phyloP scores from a whole-genome alignment of 2,329 filamentous ascomycete genomes.

The Epichloe glyceriae region DNA sequence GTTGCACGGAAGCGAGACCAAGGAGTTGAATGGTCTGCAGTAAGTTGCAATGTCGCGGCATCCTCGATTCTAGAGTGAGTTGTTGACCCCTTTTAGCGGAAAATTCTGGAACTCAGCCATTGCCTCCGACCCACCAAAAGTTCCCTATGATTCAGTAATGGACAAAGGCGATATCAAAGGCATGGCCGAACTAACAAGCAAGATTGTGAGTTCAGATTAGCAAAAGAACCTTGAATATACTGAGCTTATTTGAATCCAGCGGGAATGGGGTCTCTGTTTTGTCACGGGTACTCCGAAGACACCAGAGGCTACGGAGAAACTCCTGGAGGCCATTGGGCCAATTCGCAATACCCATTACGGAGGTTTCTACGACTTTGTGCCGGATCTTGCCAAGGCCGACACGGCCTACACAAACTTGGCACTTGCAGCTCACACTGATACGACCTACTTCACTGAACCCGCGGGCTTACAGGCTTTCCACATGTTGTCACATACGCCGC shows the following conservation, averaged over 20 bases:
- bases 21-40: constrained; percentile 11
- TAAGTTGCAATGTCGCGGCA: not conserved
- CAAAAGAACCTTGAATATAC: not conserved
- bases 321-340: constrained; percentile 72
- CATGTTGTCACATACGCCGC: constrained; percentile 57
- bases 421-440: constrained; percentile 82
- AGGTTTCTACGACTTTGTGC: constrained; percentile 67
- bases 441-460: constrained; percentile 88
- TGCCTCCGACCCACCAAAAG: constrained; percentile 37
- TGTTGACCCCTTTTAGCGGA: not conserved
- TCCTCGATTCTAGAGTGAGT: not conserved
- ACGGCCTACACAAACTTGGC: constrained; percentile 83
- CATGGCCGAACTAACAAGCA: constrained; percentile 48
- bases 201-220: constrained; percentile 39
- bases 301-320: constrained; percentile 57
- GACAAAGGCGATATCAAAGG: constrained; percentile 29
- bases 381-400: constrained; percentile 76
- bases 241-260: constrained; percentile 32
- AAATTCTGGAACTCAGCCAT: constrained; percentile 18
- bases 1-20: constrained; percentile 21
- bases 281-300: constrained; percentile 54
- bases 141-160: constrained; percentile 51
- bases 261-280: constrained; percentile 62
- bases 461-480: constrained; percentile 89
- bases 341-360: constrained; percentile 89